Percentiles rank a stretch among this genome's conserved stretches.
Conservation (phyloP, 495 filamentous ascomycete species). For the Aspergillus campestris region DNA sequence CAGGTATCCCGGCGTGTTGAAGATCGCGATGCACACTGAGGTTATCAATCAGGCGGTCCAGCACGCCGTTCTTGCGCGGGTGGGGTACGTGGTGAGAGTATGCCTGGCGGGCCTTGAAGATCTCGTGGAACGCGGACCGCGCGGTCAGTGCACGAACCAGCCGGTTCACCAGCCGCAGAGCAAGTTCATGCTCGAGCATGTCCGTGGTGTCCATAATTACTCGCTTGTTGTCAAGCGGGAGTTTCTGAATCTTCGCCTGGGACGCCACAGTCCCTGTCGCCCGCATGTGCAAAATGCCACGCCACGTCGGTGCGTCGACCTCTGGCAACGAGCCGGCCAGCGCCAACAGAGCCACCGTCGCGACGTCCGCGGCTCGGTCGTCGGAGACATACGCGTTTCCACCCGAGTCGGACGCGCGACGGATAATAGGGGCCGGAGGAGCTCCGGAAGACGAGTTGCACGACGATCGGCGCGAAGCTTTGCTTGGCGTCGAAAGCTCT, state of each 20-base stretch:
- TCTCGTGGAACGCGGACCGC: slow-evolving; percentile 43
- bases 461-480: slow-evolving; percentile 29
- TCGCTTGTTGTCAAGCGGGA: slow-evolving; percentile 18
- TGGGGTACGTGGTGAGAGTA: slow-evolving; percentile 26
- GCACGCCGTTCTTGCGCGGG: slow-evolving; percentile 21
- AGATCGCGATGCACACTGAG: slow-evolving; percentile 27
- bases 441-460: slow-evolving; percentile 22
- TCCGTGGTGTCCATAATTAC: slow-evolving; percentile 36
- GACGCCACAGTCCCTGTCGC: slow-evolving; percentile 44
- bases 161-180: slow-evolving; percentile 45
- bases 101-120: slow-evolving; percentile 35
- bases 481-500: slow-evolving; percentile 35
- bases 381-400: slow-evolving; percentile 39
- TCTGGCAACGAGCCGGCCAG: slow-evolving; percentile 44
- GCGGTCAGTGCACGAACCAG: slow-evolving; percentile 47
- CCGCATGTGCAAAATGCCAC: slow-evolving; percentile 42
- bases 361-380: slow-evolving; percentile 46
- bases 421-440: slow-evolving; percentile 18
- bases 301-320: slow-evolving; percentile 40
- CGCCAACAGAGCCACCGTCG: slow-evolving; percentile 48
- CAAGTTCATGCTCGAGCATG: slow-evolving; percentile 53
- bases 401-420: slow-evolving; percentile 18
- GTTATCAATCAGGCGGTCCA: slow-evolving; percentile 33
- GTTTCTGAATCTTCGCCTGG: slow-evolving; percentile 31
- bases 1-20: slow-evolving; percentile 11